Conservation (phyloP, 2,329 filamentous ascomycete genomes). For the Penicillium sp. region DNA sequence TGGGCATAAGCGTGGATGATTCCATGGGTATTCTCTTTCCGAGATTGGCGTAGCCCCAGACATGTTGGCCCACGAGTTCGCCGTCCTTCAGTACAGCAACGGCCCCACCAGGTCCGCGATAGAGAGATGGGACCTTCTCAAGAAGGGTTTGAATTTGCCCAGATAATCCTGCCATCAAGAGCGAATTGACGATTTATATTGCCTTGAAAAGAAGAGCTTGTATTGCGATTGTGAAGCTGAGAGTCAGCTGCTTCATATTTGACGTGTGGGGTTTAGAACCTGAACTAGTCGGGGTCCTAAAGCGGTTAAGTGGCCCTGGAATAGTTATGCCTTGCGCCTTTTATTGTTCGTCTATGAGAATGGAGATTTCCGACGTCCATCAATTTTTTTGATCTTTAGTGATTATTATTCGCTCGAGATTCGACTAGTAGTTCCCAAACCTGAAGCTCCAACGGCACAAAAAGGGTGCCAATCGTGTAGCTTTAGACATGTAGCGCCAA, state of each 20-base stretch:
- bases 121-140: background rate
- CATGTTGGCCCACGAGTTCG: background rate
- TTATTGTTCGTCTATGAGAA: background rate
- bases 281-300: background rate
- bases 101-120: conserved; percentile 6
- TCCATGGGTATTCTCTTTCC: background rate
- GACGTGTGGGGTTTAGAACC: background rate
- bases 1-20: background rate
- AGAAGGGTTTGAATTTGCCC: background rate
- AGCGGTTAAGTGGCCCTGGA: background rate
- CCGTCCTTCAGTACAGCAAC: conserved; percentile 1
- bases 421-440: no score
- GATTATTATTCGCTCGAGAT: no score
- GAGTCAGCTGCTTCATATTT: background rate
- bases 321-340: background rate
- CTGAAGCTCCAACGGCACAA: no score
- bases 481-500: no score
- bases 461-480: no score
- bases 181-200: background rate
- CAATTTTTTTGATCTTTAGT: no score
- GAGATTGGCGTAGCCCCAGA: conserved; percentile 8
- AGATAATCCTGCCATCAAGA: background rate
- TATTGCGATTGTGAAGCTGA: background rate
- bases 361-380: no score
- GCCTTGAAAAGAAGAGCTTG: background rate